phyloP scores from a whole-genome alignment of 225 moss, liverwort and hornwort genomes.

The Antitrichia curtipendula region DNA sequence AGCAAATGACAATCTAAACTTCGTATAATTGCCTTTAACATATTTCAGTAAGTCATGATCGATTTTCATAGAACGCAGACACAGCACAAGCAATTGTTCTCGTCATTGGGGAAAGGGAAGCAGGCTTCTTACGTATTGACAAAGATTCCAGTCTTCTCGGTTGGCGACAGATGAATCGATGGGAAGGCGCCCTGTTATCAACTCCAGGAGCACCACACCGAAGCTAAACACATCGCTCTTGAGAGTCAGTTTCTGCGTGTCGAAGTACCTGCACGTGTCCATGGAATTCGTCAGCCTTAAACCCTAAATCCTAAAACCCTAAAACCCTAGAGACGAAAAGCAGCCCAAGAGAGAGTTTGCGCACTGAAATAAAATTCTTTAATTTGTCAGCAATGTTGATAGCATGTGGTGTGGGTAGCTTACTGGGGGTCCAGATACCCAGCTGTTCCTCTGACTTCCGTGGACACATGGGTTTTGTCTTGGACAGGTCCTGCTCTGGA shows the following conservation, averaged over 20 bases:
- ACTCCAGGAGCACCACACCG: slow-evolving; percentile 19
- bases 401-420: neutral
- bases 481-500: neutral
- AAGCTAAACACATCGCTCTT: slow-evolving; percentile 30
- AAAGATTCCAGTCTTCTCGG: neutral
- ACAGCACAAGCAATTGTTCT: neutral
- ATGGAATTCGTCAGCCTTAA: neutral
- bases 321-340: neutral
- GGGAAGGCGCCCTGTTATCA: slow-evolving; percentile 12
- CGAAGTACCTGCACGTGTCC: neutral
- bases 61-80: neutral
- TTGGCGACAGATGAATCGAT: neutral
- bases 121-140: neutral
- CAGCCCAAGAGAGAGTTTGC: neutral
- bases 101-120: neutral
- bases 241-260: neutral
- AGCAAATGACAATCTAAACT: too few species aligned
- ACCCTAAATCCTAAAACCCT: neutral
- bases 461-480: slow-evolving; percentile 3
- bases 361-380: neutral
- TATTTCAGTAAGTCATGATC: neutral
- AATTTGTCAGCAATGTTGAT: neutral
- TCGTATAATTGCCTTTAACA: too few species aligned
- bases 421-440: slow-evolving; percentile 25
- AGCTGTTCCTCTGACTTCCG: slow-evolving; percentile 8